A percentile compares a stretch with the other conserved stretches of the same genome.
phyloP scores from a whole-genome alignment of 352 stramenopile genomes.

The Elongisporangium senticosum region DNA sequence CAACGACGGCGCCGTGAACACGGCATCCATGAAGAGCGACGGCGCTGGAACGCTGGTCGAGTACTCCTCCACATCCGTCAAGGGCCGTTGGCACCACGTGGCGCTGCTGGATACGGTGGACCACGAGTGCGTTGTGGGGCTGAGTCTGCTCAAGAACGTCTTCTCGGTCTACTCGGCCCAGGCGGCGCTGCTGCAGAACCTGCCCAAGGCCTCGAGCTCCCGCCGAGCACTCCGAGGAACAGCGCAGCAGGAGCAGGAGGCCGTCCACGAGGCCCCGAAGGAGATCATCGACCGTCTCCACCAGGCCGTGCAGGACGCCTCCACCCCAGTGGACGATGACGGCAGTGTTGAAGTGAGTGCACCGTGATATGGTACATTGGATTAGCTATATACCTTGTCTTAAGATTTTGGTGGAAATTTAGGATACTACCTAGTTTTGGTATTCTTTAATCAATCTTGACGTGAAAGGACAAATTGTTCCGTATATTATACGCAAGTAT shows the following conservation, averaged over 20 bases:
- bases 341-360: neutral
- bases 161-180: conserved; percentile 10
- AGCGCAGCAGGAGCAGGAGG: neutral
- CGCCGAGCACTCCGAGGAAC: neutral
- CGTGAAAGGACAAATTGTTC: neutral
- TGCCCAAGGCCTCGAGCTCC: conserved; percentile 1
- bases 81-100: conserved; percentile 12
- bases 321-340: neutral
- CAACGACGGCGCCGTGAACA: conserved; percentile 7
- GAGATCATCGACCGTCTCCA: neutral
- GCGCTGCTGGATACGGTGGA: conserved; percentile 9
- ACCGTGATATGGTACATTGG: neutral
- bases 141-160: conserved; percentile 9
- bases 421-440: neutral
- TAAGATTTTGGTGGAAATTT: neutral
- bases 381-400: neutral
- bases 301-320: neutral
- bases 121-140: conserved; percentile 9
- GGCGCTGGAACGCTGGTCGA: conserved; percentile 6
- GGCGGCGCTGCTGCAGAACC: conserved; percentile 4
- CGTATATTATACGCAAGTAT: neutral
- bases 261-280: neutral
- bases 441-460: neutral
- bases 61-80: conserved; percentile 1
- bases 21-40: conserved; percentile 9